Evolutionary conservation across 2,329 filamentous ascomycete genomes (phyloP), one percentile per base, ranked within the genome.

Genomic region (Stachybotrys elegans): DNA sequence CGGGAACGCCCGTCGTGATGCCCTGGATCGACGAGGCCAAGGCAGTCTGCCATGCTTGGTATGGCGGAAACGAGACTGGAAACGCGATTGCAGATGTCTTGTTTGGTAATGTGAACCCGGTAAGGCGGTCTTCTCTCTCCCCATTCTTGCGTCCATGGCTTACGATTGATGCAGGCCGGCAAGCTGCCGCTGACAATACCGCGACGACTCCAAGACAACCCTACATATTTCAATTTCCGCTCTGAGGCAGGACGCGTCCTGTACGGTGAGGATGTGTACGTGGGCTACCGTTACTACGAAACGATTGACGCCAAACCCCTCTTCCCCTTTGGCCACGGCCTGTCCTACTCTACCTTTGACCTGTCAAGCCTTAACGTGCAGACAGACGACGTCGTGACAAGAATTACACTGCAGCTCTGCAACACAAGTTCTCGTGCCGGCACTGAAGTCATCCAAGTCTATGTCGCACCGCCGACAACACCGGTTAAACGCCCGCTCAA

Each of bases 281-380:
- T 89, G 13, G 85, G 85, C 0, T 88, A 89, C 61, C 70, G 83
- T 16, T 86, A 78, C 63, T 88, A 86, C 55, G 84, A 88, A 55
- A 46, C 31, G 43, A 49, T 51, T 35, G 52, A 21, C 43, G 53
- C 8, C 40, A 69, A 75, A 40, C 73, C 79, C 0, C 69, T 81
- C 0, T 87, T 86, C 61, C 72, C 80, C 34, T 88, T 88, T 53
- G 84, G 84, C 1, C 81, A 86, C 55, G 84, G 84, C 2, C 70
- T 88, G 2, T 84, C 81, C 0, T 88, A 88, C 59, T 85, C 84
- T 0, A 75, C 66, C 0, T 88, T 88, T 56, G 68, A 72, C n/a
- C n/a, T n/a, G n/a, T n/a, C n/a, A n/a, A n/a, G n/a, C n/a, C n/a
- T n/a, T n/a, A n/a, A n/a, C n/a, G n/a, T n/a, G n/a, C n/a, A n/a